Percentiles rank a stretch among this genome's conserved stretches.
These are phyloP conservation scores for Dryadomyces quercus-mongolicae DNA, from an alignment of 2,329 filamentous ascomycete species.

Conservation along the genomic window DNA sequence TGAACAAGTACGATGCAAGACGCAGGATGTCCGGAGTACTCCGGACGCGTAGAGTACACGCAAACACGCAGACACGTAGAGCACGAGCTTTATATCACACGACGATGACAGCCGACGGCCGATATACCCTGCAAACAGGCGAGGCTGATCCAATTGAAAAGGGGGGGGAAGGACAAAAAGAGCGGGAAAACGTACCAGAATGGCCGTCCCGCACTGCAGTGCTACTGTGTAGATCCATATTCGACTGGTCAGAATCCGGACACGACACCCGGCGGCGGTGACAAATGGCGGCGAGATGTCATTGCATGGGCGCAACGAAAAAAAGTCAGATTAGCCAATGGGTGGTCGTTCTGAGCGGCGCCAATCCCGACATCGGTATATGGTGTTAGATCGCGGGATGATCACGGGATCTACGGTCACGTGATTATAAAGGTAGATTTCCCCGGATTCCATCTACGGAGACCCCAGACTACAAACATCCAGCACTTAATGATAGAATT, in stretches of 20 bases:
- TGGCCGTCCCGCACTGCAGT: neutral
- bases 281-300: neutral
- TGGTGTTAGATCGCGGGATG: neutral
- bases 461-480: too few species aligned
- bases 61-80: too few species aligned
- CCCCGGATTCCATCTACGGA: too few species aligned
- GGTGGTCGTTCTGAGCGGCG: too few species aligned
- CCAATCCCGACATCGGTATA: neutral
- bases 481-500: neutral
- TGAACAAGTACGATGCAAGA: neutral
- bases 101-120: too few species aligned
- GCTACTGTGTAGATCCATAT: constrained; percentile 2
- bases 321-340: neutral
- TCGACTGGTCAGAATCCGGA: neutral
- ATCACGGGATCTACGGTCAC: too few species aligned
- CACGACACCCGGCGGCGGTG: neutral
- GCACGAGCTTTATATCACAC: too few species aligned
- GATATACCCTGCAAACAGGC: neutral
- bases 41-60: too few species aligned
- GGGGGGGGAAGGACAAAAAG: neutral
- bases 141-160: neutral
- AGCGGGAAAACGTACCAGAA: constrained; percentile 1
- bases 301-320: neutral
- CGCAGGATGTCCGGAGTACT: too few species aligned
- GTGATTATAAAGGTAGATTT: too few species aligned